Conservation (phyloP, 1,284 basidiomycete genomes). For the Cutaneotrichosporon curvatum region DNA sequence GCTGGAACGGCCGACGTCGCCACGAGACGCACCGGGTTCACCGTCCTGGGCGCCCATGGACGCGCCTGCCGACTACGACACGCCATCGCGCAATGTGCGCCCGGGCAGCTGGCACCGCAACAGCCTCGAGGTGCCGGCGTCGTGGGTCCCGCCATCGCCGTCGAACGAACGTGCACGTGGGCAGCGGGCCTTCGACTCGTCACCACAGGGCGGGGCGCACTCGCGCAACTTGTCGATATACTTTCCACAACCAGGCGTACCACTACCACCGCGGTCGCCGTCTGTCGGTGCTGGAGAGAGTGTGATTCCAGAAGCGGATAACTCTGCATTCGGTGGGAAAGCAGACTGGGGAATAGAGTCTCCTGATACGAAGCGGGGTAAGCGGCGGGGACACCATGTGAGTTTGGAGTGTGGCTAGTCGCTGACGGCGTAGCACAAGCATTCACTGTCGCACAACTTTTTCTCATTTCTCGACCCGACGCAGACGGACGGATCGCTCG, state of each 20-base stretch:
- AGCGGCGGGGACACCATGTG: constrained; percentile 67
- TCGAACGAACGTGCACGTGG: background rate
- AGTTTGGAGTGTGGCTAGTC: constrained; percentile 11
- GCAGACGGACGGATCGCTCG: constrained; percentile 35
- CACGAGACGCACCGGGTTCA: background rate
- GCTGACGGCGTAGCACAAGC: constrained; percentile 57
- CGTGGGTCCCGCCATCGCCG: background rate
- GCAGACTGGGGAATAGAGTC: constrained; percentile 1
- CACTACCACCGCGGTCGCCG: constrained; percentile 25
- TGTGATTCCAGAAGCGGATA: constrained; percentile 22
- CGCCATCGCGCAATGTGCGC: background rate
- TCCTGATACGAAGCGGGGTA: constrained; percentile 30
- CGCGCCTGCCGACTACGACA: background rate
- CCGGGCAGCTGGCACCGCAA: constrained; percentile 2
- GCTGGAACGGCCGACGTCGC: constrained; percentile 2
- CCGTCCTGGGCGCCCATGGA: constrained; percentile 1
- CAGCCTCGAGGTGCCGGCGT: constrained; percentile 5
- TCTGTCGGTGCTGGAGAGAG: constrained; percentile 22
- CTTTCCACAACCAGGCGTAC: constrained; percentile 70
- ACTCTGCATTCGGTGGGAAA: constrained; percentile 6
- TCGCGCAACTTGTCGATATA: constrained; percentile 83
- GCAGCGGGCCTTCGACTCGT: background rate
- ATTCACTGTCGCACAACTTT: constrained; percentile 88
- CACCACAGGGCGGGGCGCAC: constrained; percentile 53
- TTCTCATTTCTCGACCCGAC: constrained; percentile 74